Evolutionary conservation across 2,329 filamentous ascomycete species (phyloP).

Genomic region (Hymenoscyphus occultus): DNA sequence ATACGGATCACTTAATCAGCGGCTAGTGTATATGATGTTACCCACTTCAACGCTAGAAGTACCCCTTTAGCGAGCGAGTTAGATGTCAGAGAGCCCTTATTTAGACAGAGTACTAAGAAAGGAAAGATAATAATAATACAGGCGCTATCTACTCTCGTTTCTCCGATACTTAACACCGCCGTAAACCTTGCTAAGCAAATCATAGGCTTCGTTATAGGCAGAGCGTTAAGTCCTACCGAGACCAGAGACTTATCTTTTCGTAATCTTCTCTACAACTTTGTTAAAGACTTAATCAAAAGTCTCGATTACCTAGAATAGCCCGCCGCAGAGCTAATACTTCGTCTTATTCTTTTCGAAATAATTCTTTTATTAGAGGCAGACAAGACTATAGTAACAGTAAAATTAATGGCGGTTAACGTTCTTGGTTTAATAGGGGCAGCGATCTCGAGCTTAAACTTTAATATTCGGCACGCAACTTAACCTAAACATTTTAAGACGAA

Average conservation of each 20-base stretch:
- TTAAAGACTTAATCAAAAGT: slow-evolving; percentile 88
- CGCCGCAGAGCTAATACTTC: slow-evolving; percentile 79
- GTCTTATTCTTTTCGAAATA: slow-evolving; percentile 75
- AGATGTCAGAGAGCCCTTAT: slow-evolving; percentile 50
- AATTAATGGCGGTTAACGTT: slow-evolving; percentile 90
- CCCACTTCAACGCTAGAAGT: slow-evolving; percentile 16
- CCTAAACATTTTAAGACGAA: slow-evolving; percentile 59
- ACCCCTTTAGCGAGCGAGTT: slow-evolving; percentile 28
- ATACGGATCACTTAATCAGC: slow-evolving; percentile 93
- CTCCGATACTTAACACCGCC: slow-evolving; percentile 66
- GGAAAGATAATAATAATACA: slow-evolving; percentile 55
- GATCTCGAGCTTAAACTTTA: slow-evolving; percentile 78
- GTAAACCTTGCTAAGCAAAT: slow-evolving; percentile 78
- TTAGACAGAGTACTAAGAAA: slow-evolving; percentile 53
- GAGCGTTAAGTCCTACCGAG: slow-evolving; percentile 87
- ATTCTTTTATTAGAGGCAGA: slow-evolving; percentile 74
- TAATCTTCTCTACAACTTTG: slow-evolving; percentile 89
- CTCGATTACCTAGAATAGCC: slow-evolving; percentile 91
- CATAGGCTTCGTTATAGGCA: slow-evolving; percentile 76
- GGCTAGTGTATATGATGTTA: slow-evolving; percentile 50
- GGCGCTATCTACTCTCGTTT: slow-evolving; percentile 55
- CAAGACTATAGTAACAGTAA: slow-evolving; percentile 74
- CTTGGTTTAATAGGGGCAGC: slow-evolving; percentile 86
- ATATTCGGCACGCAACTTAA: slow-evolving; percentile 64
- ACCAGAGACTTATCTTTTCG: slow-evolving; percentile 89